Conservation (phyloP, 164 flowering plant genomes). For the Magnolia kwangsiensis region DNA sequence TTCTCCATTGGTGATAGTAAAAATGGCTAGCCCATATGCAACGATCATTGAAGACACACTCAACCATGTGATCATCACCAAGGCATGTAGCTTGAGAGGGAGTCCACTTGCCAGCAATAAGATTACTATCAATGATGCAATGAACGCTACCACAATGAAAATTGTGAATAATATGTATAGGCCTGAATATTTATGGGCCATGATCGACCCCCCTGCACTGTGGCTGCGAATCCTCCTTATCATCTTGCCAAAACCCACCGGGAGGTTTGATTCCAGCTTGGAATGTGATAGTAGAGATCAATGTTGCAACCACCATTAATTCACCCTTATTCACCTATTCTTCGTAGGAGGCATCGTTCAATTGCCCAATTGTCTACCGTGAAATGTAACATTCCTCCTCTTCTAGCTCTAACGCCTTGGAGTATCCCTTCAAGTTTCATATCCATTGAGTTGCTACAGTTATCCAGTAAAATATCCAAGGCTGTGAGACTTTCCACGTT, state of each 20-base stretch:
- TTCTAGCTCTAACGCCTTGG: not conserved
- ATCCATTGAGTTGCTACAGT: not conserved
- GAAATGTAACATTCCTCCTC: not conserved
- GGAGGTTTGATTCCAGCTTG: slow-evolving; percentile 8
- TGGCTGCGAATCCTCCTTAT: too few species aligned
- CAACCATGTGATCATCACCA: not conserved
- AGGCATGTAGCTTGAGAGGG: not conserved
- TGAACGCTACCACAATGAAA: not conserved
- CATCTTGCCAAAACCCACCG: not conserved
- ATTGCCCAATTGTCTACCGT: not conserved
- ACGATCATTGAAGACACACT: not conserved
- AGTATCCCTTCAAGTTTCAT: not conserved
- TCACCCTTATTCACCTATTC: not conserved
- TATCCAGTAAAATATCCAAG: not conserved
- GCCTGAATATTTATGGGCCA: too few species aligned
- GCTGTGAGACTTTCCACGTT: not conserved
- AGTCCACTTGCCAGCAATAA: not conserved
- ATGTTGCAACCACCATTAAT: not conserved
- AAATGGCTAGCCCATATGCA: not conserved
- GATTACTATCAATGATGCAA: not conserved
- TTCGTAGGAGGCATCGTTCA: not conserved
- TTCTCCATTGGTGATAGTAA: not conserved
- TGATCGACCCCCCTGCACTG: not conserved
- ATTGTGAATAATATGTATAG: not conserved
- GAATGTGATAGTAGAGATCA: not conserved